Conservation (phyloP, 176 grass and related monocot genomes). For the Eragrostis curvula region DNA sequence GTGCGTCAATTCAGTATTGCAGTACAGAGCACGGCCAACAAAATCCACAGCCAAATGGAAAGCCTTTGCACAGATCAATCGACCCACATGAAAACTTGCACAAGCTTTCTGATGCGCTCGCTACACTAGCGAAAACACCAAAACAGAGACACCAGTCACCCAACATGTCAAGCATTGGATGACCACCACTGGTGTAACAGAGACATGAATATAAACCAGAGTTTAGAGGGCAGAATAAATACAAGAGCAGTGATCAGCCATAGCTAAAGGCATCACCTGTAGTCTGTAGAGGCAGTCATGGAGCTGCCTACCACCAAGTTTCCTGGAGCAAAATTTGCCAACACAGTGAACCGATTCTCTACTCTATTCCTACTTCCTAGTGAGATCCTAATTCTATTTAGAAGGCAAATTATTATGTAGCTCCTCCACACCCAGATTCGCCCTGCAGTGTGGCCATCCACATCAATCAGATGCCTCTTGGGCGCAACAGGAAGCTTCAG, state of each 20-base stretch:
- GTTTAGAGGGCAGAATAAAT: not conserved
- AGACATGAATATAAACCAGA: not conserved
- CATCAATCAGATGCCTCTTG: not conserved
- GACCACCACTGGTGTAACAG: not conserved
- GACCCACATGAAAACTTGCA: no score
- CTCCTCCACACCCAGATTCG: not conserved
- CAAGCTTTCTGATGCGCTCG: no score
- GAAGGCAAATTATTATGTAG: not conserved
- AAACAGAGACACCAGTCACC: not conserved
- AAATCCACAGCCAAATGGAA: no score
- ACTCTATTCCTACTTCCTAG: conserved; percentile 27
- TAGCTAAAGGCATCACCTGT: not conserved
- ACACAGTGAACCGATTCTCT: not conserved
- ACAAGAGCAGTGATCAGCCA: not conserved
- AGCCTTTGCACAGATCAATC: no score
- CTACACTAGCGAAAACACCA: not conserved
- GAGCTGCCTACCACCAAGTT: not conserved
- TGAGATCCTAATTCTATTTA: not conserved
- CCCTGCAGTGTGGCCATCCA: not conserved
- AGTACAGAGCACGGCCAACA: no score
- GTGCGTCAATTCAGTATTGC: no score
- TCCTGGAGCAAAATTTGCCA: conserved; percentile 20
- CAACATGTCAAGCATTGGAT: not conserved
- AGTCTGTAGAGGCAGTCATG: not conserved
- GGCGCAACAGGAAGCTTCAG: conserved; percentile 1